Percentiles rank a stretch among this genome's conserved stretches.
These are phyloP conservation scores for Microbotryum lychnidis-dioicae DNA, from an alignment of 1,284 basidiomycete genomes.

Conservation along the genomic window DNA sequence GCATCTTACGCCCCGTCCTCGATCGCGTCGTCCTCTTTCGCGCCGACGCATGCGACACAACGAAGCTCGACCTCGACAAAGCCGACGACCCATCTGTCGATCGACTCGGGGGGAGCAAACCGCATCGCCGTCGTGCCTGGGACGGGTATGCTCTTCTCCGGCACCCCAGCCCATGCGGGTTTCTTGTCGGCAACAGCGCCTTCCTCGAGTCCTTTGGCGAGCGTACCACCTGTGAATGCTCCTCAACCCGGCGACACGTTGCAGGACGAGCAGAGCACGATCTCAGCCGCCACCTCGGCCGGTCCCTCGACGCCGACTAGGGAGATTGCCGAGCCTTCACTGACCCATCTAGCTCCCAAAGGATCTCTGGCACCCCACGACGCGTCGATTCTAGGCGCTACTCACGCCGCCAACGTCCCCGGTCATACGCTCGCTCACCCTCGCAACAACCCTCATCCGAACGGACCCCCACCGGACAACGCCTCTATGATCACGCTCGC, in stretches of 20 bases:
- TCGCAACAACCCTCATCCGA: conserved; percentile 85
- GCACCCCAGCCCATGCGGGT: conserved; percentile 10
- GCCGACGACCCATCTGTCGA: conserved; percentile 82
- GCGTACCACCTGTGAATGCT: conserved; percentile 40
- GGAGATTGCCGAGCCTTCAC: neutral
- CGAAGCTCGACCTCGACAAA: conserved; percentile 66
- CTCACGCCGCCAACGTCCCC: conserved; percentile 91
- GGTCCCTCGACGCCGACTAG: neutral
- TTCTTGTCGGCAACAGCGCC: neutral
- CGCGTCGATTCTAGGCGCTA: conserved; percentile 42
- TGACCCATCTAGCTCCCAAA: conserved; percentile 2
- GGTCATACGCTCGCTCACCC: conserved; percentile 84
- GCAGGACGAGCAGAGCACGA: conserved; percentile 1
- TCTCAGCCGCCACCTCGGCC: conserved; percentile 10
- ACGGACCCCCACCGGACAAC: conserved; percentile 79
- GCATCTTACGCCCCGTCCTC: conserved; percentile 26
- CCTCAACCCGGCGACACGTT: neutral
- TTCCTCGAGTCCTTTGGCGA: conserved; percentile 18
- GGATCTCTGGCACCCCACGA: neutral
- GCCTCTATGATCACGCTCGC: conserved; percentile 86
- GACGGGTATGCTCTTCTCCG: conserved; percentile 42
- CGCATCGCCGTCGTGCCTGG: conserved; percentile 33
- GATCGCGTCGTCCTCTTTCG: conserved; percentile 20
- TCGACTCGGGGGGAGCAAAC: conserved; percentile 77
- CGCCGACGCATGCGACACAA: conserved; percentile 26